Percentiles rank a stretch among this genome's conserved stretches.
Conservation (phyloP, 139 green algal genomes). For the Chlamydomonas schloesseri region DNA sequence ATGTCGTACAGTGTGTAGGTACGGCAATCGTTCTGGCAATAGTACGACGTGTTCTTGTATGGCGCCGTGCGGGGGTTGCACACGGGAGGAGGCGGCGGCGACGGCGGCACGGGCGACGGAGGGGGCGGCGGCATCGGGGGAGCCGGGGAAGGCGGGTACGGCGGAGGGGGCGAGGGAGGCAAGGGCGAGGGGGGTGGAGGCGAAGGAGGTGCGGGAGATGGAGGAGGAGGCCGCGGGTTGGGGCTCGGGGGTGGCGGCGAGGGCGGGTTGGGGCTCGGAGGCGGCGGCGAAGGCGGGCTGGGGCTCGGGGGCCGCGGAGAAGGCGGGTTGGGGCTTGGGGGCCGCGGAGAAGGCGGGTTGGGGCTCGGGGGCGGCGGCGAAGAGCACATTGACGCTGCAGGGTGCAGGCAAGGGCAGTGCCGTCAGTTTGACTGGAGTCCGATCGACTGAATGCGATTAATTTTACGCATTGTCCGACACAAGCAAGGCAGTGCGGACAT, state of each 20-base stretch:
- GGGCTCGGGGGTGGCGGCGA: not conserved
- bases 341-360: not conserved
- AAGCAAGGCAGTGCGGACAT: too few relatives aligned
- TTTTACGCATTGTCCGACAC: too few relatives aligned
- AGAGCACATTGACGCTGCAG: not conserved
- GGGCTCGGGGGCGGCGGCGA: not conserved
- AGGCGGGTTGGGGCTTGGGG: not conserved
- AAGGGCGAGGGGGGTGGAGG: too few relatives aligned
- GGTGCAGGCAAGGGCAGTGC: too few relatives aligned
- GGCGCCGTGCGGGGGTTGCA: not conserved
- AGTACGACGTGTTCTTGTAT: not conserved
- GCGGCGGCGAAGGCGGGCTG: not conserved
- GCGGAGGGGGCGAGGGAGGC: not conserved
- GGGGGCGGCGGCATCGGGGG: constrained; percentile 5
- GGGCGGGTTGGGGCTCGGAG: not conserved
- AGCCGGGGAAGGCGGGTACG: too few relatives aligned
- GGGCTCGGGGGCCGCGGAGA: not conserved
- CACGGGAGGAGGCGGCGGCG: not conserved
- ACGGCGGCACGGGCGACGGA: not conserved
- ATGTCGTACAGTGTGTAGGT: not conserved
- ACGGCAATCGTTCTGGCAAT: not conserved
- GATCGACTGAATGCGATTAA: too few relatives aligned
- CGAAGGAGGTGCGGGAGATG: too few relatives aligned
- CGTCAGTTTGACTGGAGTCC: too few relatives aligned
- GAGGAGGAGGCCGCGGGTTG: too few relatives aligned